phyloP scores from a whole-genome alignment of 1,139 yeast genomes.

The Diutina pseudorugosa region DNA sequence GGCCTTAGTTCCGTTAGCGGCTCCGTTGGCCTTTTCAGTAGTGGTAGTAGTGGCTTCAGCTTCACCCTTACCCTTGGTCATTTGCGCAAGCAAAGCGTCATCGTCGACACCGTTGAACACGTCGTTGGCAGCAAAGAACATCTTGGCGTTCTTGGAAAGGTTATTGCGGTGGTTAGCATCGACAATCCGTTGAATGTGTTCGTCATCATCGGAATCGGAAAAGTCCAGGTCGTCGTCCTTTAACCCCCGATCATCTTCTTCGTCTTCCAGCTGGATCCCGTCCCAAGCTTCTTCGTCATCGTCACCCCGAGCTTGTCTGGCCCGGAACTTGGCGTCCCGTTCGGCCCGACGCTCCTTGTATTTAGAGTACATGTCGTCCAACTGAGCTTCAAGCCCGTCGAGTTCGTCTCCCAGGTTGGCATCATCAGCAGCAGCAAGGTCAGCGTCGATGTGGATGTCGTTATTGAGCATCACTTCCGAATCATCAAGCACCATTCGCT shows the following conservation, averaged over 20 bases:
- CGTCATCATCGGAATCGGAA: slow-evolving; percentile 60
- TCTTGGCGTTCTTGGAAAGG: slow-evolving; percentile 60
- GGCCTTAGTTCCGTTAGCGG: slow-evolving; percentile 4
- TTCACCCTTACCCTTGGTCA: slow-evolving; percentile 2
- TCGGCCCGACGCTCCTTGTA: slow-evolving; percentile 69
- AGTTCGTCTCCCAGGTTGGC: slow-evolving; percentile 35
- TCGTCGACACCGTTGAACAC: slow-evolving; percentile 57
- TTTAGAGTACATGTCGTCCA: slow-evolving; percentile 68
- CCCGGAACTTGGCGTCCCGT: slow-evolving; percentile 66
- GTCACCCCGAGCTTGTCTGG: slow-evolving; percentile 73
- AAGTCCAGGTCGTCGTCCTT: slow-evolving; percentile 25
- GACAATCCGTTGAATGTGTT: slow-evolving; percentile 39
- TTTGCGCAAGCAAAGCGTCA: slow-evolving; percentile 13
- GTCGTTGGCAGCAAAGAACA: slow-evolving; percentile 64
- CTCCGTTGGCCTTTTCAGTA: slow-evolving; percentile 7
- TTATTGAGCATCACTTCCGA: slow-evolving; percentile 38
- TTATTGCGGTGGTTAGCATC: background rate
- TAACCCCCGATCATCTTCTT: slow-evolving; percentile 23
- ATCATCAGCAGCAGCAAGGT: slow-evolving; percentile 9
- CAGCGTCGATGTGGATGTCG: slow-evolving; percentile 38
- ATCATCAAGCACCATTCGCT: slow-evolving; percentile 56
- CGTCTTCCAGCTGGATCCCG: slow-evolving; percentile 48
- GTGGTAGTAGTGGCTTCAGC: slow-evolving; percentile 7
- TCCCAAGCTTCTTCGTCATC: slow-evolving; percentile 79
- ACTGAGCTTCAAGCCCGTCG: slow-evolving; percentile 69